Base-by-base conservation (phyloP, 2,329 filamentous ascomycete species). In the Fusarium tuaranense region DNA sequence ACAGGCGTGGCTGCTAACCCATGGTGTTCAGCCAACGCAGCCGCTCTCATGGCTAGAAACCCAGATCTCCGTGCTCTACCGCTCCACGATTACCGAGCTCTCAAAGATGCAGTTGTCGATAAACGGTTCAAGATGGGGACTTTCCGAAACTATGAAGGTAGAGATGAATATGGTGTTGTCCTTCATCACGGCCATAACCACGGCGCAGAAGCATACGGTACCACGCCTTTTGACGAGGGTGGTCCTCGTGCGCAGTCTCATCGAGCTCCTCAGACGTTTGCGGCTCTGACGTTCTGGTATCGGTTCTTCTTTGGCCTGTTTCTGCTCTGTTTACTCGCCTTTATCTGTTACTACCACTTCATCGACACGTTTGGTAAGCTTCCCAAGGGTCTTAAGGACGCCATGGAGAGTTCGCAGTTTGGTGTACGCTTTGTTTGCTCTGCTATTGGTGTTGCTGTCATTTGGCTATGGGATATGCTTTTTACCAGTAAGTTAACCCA, bases 371-470 rank as follows among this genome's bases (percentile, higher is more conserved):
- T 75, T 25, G 41, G 69, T 4, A 41, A 65, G 9, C 70, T 82
- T 12, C 67, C 44, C 71, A 73, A 30, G 71, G 68, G 32, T 80
- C 84, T 69, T 78, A 82, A 68, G 73, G 73, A 22, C 80, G 82
- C 67, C 78, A 78, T 87, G 78, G 82, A 84, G 53, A 79, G 81
- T n/a, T 81, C 85, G 68, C 78, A 77, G 4, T 86, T 87, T 61
- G 85, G 85, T 7, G 82, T 85, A 0, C 79, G 85, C 9, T 87
- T 87, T 62, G 73, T 87, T 9, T 83, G 84, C 59, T 84, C 85
- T 4, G 77, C 78, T 0, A 63, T 86, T 0, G 86, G 85, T 13
- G 84, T 87, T 2, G 72, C 80, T 18, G 79, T 85, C 5, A 81
- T 84, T 86, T 34, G 81, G 82, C 57, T 87, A 13, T 55, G 84